A percentile compares a stretch with the other conserved stretches of the same genome.
Conservation (phyloP, 2,329 filamentous ascomycete species). For the Colletotrichum sojae region DNA sequence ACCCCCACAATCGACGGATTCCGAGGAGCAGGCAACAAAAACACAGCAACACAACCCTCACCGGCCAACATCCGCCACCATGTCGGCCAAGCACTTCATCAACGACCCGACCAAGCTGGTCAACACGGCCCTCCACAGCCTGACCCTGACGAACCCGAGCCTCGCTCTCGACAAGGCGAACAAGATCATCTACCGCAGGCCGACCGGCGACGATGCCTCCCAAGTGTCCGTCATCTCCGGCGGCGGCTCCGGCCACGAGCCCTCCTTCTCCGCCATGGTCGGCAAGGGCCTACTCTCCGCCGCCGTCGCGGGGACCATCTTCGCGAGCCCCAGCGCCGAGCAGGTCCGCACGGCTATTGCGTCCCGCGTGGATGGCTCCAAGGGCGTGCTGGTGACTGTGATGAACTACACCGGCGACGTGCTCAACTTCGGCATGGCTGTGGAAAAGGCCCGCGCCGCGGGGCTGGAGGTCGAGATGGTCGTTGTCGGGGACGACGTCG, state of each 20-base stretch:
- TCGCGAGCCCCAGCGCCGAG: slow-evolving; percentile 81
- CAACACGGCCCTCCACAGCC: slow-evolving; percentile 79
- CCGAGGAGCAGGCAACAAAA: not conserved
- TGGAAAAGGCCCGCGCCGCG: slow-evolving; percentile 89
- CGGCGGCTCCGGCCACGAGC: slow-evolving; percentile 88
- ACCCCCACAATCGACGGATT: slow-evolving; percentile 2
- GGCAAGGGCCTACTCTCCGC: slow-evolving; percentile 81
- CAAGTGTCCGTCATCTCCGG: slow-evolving; percentile 87
- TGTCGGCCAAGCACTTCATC: slow-evolving; percentile 87
- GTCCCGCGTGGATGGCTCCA: slow-evolving; percentile 77
- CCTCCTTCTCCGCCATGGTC: slow-evolving; percentile 83
- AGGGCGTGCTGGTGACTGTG: slow-evolving; percentile 88
- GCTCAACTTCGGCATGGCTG: slow-evolving; percentile 93
- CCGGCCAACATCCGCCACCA: slow-evolving; percentile 43
- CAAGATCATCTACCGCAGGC: slow-evolving; percentile 87
- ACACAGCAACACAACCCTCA: not conserved
- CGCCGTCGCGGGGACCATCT: slow-evolving; percentile 86
- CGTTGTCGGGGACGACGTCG: slow-evolving; percentile 92
- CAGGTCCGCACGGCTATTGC: slow-evolving; percentile 75
- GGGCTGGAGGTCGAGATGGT: slow-evolving; percentile 89
- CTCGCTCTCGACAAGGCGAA: slow-evolving; percentile 82
- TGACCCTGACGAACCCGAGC: slow-evolving; percentile 88
- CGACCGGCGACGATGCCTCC: slow-evolving; percentile 56
- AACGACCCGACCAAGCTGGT: slow-evolving; percentile 86
- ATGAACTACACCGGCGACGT: slow-evolving; percentile 97